Evolutionary conservation across 371 early-diverging fungal genomes (phyloP), one percentile per base, ranked within the genome.

Genomic region (Rhizopus stolonifer): DNA sequence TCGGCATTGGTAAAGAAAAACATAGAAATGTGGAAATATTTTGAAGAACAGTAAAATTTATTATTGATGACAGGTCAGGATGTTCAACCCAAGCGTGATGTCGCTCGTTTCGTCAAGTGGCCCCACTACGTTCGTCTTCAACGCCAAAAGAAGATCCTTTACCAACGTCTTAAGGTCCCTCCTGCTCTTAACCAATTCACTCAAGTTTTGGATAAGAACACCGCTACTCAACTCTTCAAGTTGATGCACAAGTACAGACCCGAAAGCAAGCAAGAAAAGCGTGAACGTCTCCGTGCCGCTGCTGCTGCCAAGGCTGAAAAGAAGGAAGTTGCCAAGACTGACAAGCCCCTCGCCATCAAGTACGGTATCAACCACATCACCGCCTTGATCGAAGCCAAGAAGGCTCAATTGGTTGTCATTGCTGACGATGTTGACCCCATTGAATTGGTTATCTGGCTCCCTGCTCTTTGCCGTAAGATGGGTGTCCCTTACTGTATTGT

Each of bases 401-500:
- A 96, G 89, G 95, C 98, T 69, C 88, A 91, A 74, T 86, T 99
- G 55, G 99, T 99, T 53, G 84, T 99, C 67, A 99, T 99, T 76
- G 98, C 99, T 60, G 85, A 96, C 70, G 97, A 99, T 80, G 99
- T 99, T 65, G 96, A 99, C 83, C 99, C 99, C 61, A 95, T 99
- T 70, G 99, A 98, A 77, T 66, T 98, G 58, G 99, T 99, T 57
- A 69, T 99, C 62, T 99, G 94, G 93, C 84, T 99, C 66, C 99
- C 99, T 53, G 97, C 99, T 60, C 91, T 99, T 47, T 99, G 99
- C 90, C 95, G 96, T 78, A 99, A 99, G 92, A 96, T 98, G 98
- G 96, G 95, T 63, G 87, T 99, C 81, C 97, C 99, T 44, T 99
- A 99, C 90, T 88, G 87, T 81, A 95, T 99, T 70, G 96, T 99